A percentile compares a stretch with the other conserved stretches of the same genome.
These are phyloP conservation scores for Primulina eburnea DNA, from an alignment of 257 asterid genomes.

Conservation along the genomic window DNA sequence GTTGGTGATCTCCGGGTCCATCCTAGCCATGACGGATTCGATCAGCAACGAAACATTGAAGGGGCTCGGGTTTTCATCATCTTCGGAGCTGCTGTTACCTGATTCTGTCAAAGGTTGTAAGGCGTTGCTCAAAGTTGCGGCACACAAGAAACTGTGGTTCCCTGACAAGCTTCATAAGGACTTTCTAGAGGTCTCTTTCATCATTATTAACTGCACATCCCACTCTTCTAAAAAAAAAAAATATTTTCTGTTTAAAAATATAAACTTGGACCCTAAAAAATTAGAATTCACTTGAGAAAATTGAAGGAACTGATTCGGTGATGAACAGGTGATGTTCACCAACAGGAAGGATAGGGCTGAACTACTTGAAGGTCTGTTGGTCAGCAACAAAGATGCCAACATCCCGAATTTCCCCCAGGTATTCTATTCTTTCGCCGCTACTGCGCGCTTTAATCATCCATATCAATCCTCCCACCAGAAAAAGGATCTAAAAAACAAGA, in stretches of 20 bases:
- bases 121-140: conserved; percentile 73
- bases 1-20: conserved; percentile 67
- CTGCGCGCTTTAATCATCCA: no score
- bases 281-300: no score
- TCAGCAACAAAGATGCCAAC: conserved; percentile 64
- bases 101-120: conserved; percentile 62
- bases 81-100: conserved; percentile 78
- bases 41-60: conserved; percentile 46
- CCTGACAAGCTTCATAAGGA: conserved; percentile 79
- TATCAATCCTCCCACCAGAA: no score
- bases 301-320: no score
- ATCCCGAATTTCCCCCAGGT: conserved; percentile 68
- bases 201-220: no score
- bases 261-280: no score
- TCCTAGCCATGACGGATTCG: conserved; percentile 79
- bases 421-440: neutral
- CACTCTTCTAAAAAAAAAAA: no score
- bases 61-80: conserved; percentile 64
- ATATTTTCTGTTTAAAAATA: no score
- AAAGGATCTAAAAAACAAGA: neutral
- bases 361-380: conserved; percentile 70
- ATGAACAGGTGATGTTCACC: conserved; percentile 68
- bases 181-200: conserved; percentile 47
- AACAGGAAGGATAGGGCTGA: conserved; percentile 84
- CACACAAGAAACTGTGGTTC: conserved; percentile 81